Evolutionary conservation across 2,329 filamentous ascomycete genomes (phyloP).

Genomic region (Volutella citrinella): DNA sequence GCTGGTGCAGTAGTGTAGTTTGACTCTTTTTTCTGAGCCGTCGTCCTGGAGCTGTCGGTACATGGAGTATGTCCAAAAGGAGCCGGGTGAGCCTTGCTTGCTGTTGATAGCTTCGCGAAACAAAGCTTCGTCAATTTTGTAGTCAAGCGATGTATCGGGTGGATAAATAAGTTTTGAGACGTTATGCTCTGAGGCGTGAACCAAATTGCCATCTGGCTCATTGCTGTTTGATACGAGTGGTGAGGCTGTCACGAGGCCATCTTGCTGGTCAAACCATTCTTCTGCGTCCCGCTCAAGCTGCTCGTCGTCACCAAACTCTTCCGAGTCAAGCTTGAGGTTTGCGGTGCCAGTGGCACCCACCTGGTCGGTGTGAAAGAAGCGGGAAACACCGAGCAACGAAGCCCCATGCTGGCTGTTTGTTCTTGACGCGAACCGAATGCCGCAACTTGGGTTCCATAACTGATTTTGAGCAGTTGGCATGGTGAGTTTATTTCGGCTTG

Average conservation of each 20-base stretch:
- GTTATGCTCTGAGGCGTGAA: slow-evolving; percentile 3
- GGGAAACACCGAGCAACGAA: slow-evolving; percentile 23
- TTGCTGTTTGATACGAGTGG: slow-evolving; percentile 5
- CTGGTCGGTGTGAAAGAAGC: slow-evolving; percentile 22
- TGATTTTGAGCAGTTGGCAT: slow-evolving; percentile 18
- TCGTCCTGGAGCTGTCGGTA: slow-evolving; percentile 54
- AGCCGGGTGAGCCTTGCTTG: slow-evolving; percentile 40
- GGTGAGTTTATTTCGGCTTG: slow-evolving; percentile 10
- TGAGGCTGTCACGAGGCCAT: slow-evolving; percentile 5
- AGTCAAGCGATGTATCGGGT: slow-evolving; percentile 26
- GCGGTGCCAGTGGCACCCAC: background rate
- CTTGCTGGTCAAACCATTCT: slow-evolving; percentile 25
- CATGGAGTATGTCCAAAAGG: slow-evolving; percentile 66
- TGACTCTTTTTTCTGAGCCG: slow-evolving; percentile 51
- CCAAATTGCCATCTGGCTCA: slow-evolving; percentile 8
- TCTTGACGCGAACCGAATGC: slow-evolving; percentile 29
- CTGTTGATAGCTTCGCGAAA: slow-evolving; percentile 46
- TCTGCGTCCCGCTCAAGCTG: slow-evolving; percentile 21
- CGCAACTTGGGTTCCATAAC: slow-evolving; percentile 29
- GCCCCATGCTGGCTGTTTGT: slow-evolving; percentile 18
- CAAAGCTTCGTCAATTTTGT: slow-evolving; percentile 27
- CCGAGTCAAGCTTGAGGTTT: slow-evolving; percentile 3
- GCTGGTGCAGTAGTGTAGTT: slow-evolving; percentile 75
- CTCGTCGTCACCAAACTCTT: slow-evolving; percentile 21
- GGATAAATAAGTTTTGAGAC: slow-evolving; percentile 9